These are phyloP conservation scores for Tolypocladium amazonense DNA, from an alignment of 2,329 filamentous ascomycete genomes.

Conservation along the genomic window DNA sequence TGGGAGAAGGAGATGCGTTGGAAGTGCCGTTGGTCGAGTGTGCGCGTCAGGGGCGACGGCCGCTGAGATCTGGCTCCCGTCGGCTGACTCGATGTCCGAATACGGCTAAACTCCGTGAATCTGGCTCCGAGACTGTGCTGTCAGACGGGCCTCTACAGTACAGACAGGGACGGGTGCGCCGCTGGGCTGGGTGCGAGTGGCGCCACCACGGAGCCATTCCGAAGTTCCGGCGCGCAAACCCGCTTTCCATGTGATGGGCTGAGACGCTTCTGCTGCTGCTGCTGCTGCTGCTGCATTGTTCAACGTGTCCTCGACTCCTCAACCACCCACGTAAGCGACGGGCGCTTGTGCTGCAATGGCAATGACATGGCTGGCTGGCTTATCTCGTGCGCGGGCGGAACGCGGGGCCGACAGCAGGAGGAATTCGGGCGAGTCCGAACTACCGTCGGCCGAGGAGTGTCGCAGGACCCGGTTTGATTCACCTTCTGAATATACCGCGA, in stretches of 20 bases:
- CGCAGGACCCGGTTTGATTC: background rate
- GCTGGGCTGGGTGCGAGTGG: background rate
- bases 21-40: background rate
- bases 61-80: background rate
- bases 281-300: background rate
- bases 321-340: background rate
- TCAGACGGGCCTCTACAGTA: background rate
- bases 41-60: background rate
- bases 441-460: background rate
- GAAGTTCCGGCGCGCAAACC: background rate
- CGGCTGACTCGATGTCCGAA: slow-evolving; percentile 1
- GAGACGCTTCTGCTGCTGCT: background rate
- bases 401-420: background rate
- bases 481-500: background rate
- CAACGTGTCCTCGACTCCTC: background rate
- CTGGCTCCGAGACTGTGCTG: background rate
- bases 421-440: background rate
- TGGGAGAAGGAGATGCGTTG: no score
- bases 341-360: background rate
- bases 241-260: background rate
- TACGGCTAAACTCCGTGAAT: background rate
- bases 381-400: background rate
- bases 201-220: background rate
- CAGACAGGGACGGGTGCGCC: background rate
- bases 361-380: background rate